These are phyloP conservation scores for Neonectria sp. DNA, from an alignment of 2,329 filamentous ascomycete genomes.

Conservation along the genomic window DNA sequence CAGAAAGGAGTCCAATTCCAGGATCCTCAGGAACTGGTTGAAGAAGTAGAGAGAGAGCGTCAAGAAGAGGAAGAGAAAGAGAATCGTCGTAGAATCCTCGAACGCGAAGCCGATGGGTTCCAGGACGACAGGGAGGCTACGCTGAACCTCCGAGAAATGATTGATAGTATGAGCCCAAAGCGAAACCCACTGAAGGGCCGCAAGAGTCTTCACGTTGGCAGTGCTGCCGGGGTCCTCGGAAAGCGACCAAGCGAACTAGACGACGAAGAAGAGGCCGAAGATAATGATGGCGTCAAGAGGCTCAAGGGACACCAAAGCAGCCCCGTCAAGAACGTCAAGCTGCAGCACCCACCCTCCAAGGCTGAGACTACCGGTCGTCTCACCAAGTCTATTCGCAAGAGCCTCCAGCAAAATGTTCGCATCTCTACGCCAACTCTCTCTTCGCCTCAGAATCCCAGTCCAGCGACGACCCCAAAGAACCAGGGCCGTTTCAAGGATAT, in stretches of 20 bases:
- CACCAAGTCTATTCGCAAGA: slow-evolving; percentile 65
- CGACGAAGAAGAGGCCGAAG: slow-evolving; percentile 72
- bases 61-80: slow-evolving; percentile 74
- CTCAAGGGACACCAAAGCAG: slow-evolving; percentile 81
- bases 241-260: slow-evolving; percentile 83
- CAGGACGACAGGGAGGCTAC: slow-evolving; percentile 71
- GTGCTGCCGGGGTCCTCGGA: slow-evolving; percentile 80
- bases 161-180: slow-evolving; percentile 83
- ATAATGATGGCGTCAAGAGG: slow-evolving; percentile 75
- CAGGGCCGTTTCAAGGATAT: slow-evolving; percentile 70
- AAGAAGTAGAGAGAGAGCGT: slow-evolving; percentile 73
- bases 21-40: slow-evolving; percentile 74
- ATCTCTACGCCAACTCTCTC: slow-evolving; percentile 63
- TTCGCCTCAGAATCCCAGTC: slow-evolving; percentile 60
- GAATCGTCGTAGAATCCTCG: slow-evolving; percentile 69
- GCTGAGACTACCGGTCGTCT: slow-evolving; percentile 76
- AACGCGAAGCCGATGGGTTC: slow-evolving; percentile 62
- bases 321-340: slow-evolving; percentile 81
- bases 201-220: slow-evolving; percentile 84
- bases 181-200: slow-evolving; percentile 77
- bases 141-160: slow-evolving; percentile 81
- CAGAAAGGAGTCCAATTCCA: slow-evolving; percentile 71
- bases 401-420: slow-evolving; percentile 59
- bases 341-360: slow-evolving; percentile 79
- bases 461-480: slow-evolving; percentile 69